These are phyloP conservation scores for Orychophragmus violaceus DNA, from an alignment of 345 rosid genomes.

Conservation along the genomic window DNA sequence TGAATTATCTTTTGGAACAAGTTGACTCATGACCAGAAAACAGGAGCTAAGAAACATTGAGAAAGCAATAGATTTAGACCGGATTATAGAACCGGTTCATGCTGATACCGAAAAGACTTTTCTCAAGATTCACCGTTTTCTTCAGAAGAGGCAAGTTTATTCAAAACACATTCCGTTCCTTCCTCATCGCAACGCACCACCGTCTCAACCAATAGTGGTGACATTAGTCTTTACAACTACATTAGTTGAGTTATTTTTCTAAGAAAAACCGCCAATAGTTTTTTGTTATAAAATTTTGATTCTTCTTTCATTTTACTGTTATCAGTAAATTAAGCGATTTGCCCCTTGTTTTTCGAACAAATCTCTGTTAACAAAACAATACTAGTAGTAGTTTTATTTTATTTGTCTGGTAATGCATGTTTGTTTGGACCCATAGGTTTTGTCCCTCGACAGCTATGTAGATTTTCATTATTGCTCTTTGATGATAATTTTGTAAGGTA, in stretches of 20 bases:
- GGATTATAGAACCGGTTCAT: no score
- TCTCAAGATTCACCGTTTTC: no score
- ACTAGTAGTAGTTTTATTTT: constrained; percentile 2
- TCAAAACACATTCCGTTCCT: no score
- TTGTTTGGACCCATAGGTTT: constrained; percentile 33
- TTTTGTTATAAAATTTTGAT: background rate
- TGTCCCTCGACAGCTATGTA: constrained; percentile 31
- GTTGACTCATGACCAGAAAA: no score
- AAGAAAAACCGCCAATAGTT: no score
- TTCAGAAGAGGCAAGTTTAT: no score
- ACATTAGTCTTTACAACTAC: background rate
- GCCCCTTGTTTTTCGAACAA: constrained; percentile 21
- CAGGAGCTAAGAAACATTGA: no score
- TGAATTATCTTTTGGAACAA: background rate
- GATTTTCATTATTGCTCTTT: constrained; percentile 29
- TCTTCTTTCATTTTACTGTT: background rate
- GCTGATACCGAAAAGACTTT: no score
- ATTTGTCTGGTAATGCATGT: constrained; percentile 18
- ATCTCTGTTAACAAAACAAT: constrained; percentile 9
- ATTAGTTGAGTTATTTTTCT: no score
- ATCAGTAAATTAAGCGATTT: constrained; percentile 2
- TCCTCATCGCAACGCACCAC: no score
- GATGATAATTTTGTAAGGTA: constrained; percentile 21
- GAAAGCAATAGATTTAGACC: no score
- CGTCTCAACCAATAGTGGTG: no score